Evolutionary conservation across 768 basidiomycete genomes (phyloP).

Genomic region (Phaeotremella fagi): DNA sequence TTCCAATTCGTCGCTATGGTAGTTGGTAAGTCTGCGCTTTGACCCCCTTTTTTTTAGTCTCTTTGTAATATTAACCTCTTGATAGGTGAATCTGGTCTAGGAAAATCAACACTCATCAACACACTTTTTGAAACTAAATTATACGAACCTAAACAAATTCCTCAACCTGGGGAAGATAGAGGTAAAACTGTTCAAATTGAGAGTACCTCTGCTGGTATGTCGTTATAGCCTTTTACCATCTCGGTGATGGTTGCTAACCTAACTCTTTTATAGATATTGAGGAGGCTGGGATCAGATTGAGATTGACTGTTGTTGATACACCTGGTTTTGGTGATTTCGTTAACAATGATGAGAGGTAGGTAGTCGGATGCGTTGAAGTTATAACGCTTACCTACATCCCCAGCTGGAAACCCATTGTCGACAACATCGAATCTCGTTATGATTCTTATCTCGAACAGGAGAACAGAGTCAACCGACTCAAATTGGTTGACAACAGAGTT

Average conservation of each 20-base stretch:
- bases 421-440: slow-evolving; percentile 96
- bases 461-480: slow-evolving; percentile 91
- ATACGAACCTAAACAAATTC: slow-evolving; percentile 80
- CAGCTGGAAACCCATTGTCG: slow-evolving; percentile 97
- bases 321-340: slow-evolving; percentile 99
- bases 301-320: slow-evolving; percentile 97
- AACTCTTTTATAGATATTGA: slow-evolving; percentile 70
- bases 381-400: neutral
- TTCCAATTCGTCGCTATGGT: slow-evolving; percentile 99
- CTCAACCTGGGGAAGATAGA: slow-evolving; percentile 76
- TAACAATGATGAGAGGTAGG: slow-evolving; percentile 94
- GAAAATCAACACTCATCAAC: slow-evolving; percentile 98
- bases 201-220: slow-evolving; percentile 92
- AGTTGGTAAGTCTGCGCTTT: slow-evolving; percentile 67
- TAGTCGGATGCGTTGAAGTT: neutral
- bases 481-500: slow-evolving; percentile 92
- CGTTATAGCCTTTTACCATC: neutral
- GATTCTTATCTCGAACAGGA: slow-evolving; percentile 98
- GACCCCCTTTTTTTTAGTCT: neutral
- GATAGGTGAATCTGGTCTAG: slow-evolving; percentile 84
- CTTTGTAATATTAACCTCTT: neutral
- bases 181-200: slow-evolving; percentile 95
- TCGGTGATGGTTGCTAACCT: neutral
- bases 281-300: slow-evolving; percentile 93
- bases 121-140: slow-evolving; percentile 96